Conservation (phyloP, 2,329 filamentous ascomycete species). For the Gremmenia infestans region DNA sequence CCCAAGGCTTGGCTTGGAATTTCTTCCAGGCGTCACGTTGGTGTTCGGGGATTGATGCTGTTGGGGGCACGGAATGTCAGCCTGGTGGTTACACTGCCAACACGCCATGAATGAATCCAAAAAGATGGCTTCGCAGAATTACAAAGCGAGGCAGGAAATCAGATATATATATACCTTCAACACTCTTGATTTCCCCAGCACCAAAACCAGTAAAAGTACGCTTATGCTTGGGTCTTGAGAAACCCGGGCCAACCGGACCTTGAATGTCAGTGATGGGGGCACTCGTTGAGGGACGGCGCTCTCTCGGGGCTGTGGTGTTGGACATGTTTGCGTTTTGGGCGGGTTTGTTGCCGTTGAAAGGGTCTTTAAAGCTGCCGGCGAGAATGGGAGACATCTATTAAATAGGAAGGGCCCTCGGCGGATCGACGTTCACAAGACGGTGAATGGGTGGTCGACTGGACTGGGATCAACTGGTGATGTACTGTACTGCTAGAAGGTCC, state of each 20-base stretch:
- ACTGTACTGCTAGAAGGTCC: not conserved
- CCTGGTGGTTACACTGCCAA: not conserved
- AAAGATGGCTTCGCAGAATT: not conserved
- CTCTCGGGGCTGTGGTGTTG: conserved; percentile 41
- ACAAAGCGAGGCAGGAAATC: not conserved
- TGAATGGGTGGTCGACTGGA: not conserved
- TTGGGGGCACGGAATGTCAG: conserved; percentile 1
- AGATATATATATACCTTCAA: conserved; percentile 61
- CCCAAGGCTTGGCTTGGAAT: conserved; percentile 62
- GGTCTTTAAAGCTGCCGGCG: not conserved
- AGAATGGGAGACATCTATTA: not conserved
- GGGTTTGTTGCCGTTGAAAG: not conserved
- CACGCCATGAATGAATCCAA: not conserved
- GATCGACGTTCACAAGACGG: not conserved
- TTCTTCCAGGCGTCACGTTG: conserved; percentile 76
- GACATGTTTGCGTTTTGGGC: conserved; percentile 12
- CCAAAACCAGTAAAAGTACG: conserved; percentile 95
- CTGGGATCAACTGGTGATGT: no score
- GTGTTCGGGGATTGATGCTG: conserved; percentile 77
- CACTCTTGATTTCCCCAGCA: conserved; percentile 82
- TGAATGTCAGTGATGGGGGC: conserved; percentile 83
- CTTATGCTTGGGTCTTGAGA: conserved; percentile 89
- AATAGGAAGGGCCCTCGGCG: not conserved
- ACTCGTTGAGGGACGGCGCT: conserved; percentile 76
- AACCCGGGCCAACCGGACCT: conserved; percentile 82